These are phyloP conservation scores for Trifolium fragiferum DNA, from an alignment of 306 rosid species.

Conservation along the genomic window DNA sequence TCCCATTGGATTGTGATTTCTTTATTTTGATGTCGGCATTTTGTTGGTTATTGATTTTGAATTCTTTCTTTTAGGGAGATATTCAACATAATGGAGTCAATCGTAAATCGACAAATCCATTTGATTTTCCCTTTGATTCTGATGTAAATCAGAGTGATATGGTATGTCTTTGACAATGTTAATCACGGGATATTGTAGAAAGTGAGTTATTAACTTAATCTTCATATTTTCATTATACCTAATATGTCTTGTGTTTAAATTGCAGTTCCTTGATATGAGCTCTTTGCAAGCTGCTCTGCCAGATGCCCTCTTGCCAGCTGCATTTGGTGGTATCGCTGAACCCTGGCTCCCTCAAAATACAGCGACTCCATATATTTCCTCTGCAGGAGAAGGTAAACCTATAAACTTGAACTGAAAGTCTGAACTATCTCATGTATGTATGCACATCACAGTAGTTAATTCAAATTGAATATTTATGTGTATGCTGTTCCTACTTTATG, in stretches of 20 bases:
- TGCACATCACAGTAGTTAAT: conserved; percentile 11
- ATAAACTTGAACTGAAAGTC: conserved; percentile 26
- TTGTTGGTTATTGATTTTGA: conserved; percentile 13
- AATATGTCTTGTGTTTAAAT: conserved; percentile 25
- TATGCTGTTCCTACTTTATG: conserved; percentile 5
- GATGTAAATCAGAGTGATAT: conserved; percentile 59
- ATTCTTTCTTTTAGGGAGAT: conserved; percentile 34
- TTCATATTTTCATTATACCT: conserved; percentile 14
- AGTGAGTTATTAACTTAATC: conserved; percentile 14
- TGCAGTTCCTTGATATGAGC: conserved; percentile 80
- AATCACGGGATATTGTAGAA: conserved; percentile 17
- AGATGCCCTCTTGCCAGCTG: conserved; percentile 59
- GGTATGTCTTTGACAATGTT: conserved; percentile 50
- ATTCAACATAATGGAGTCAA: conserved; percentile 43
- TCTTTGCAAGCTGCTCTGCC: conserved; percentile 82
- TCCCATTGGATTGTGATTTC: conserved; percentile 23
- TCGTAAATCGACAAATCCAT: conserved; percentile 73
- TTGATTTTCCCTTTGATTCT: conserved; percentile 70
- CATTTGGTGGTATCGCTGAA: conserved; percentile 61
- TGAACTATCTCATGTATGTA: conserved; percentile 11
- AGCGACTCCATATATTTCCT: conserved; percentile 55
- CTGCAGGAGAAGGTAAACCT: conserved; percentile 72
- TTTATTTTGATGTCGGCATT: conserved; percentile 7
- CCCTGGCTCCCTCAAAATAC: conserved; percentile 77
- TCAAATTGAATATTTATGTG: neutral